phyloP scores from a whole-genome alignment of 768 basidiomycete species.

The Inosperma sp. region DNA sequence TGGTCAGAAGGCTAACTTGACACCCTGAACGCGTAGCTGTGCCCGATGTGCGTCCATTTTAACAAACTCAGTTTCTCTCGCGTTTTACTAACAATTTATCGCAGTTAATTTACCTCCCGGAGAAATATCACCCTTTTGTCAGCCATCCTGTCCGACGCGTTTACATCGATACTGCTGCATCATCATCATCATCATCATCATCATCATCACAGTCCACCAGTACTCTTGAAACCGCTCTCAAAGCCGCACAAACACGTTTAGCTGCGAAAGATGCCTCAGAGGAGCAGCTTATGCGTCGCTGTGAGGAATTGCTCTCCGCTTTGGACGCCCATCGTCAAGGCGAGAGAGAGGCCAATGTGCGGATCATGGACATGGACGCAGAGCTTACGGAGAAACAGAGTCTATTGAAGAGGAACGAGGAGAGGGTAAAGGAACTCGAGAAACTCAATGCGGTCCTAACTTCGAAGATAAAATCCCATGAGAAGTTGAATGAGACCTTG shows the following conservation, averaged over 20 bases:
- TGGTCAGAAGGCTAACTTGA: too few relatives aligned
- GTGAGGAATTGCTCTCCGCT: slow-evolving; percentile 37
- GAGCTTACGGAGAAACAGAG: not conserved
- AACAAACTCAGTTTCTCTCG: slow-evolving; percentile 13
- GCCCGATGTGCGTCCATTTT: slow-evolving; percentile 33
- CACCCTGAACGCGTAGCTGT: too few relatives aligned
- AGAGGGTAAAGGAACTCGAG: not conserved
- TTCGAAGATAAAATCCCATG: slow-evolving; percentile 8
- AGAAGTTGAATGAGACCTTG: not conserved
- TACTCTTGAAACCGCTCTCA: slow-evolving; percentile 16
- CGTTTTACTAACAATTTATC: slow-evolving; percentile 26
- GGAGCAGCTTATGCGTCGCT: slow-evolving; percentile 38
- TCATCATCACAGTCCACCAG: not conserved
- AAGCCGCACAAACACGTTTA: slow-evolving; percentile 36
- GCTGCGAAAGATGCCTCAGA: slow-evolving; percentile 37
- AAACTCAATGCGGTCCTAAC: not conserved
- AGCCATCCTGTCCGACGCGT: slow-evolving; percentile 35
- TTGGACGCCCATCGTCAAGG: slow-evolving; percentile 30
- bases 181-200: not conserved
- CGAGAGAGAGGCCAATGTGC: slow-evolving; percentile 25
- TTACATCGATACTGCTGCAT: slow-evolving; percentile 11
- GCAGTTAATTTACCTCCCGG: slow-evolving; percentile 35
- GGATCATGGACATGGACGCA: slow-evolving; percentile 16
- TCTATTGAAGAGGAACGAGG: not conserved
- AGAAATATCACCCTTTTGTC: slow-evolving; percentile 42